A percentile compares a stretch with the other conserved stretches of the same genome.
These are phyloP conservation scores for Fusarium sp. DNA, from an alignment of 2,329 filamentous ascomycete species.

Conservation along the genomic window DNA sequence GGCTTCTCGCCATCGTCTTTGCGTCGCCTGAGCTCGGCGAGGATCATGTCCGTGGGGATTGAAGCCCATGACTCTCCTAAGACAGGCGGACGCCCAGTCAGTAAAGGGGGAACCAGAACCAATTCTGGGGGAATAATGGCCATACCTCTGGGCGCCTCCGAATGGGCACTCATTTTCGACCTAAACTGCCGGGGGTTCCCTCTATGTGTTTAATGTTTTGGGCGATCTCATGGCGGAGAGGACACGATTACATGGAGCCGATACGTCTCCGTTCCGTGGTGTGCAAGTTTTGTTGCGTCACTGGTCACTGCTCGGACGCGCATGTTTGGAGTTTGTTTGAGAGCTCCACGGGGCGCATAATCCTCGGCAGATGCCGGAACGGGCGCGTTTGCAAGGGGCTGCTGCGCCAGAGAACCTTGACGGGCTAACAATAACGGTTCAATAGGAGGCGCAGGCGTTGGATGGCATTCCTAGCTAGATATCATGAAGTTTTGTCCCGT, in stretches of 20 bases:
- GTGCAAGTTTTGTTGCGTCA: constrained; percentile 40
- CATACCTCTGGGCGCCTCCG: constrained; percentile 36
- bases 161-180: constrained; percentile 33
- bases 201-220: constrained; percentile 29
- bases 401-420: neutral
- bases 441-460: neutral
- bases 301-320: constrained; percentile 38
- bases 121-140: neutral
- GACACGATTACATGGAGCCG: constrained; percentile 36
- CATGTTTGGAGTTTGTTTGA: constrained; percentile 38
- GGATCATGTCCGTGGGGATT: constrained; percentile 60
- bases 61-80: constrained; percentile 54
- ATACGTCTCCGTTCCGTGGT: constrained; percentile 20
- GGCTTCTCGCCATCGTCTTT: constrained; percentile 55
- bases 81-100: constrained; percentile 21
- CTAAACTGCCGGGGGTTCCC: constrained; percentile 25
- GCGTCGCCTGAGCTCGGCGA: constrained; percentile 61
- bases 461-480: neutral
- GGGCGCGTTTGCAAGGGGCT: constrained; percentile 12
- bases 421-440: constrained; percentile 1
- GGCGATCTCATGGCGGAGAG: constrained; percentile 40
- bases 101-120: constrained; percentile 28
- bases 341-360: constrained; percentile 34
- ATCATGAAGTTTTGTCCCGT: neutral
- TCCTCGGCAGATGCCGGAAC: constrained; percentile 40